Evolutionary conservation across 1,284 basidiomycete genomes (phyloP), one percentile per base, ranked within the genome.

Genomic region (Entoloma clypeatum): DNA sequence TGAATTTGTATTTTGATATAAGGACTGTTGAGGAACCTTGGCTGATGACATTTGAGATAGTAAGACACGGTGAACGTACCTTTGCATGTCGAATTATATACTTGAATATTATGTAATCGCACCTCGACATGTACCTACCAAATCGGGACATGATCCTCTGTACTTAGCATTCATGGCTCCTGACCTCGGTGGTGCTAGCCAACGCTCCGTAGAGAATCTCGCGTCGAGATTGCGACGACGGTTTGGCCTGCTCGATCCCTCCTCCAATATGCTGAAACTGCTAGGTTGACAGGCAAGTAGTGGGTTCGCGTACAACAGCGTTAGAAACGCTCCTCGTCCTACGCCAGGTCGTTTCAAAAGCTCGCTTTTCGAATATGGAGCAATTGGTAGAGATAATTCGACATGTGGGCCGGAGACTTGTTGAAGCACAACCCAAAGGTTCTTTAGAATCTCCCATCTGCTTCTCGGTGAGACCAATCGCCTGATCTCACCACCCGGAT

Each of bases 401-500:
- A 44, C 69, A 72, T 36, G 86, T 92, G 3, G 95, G 95, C 1
- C 72, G 78, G 50, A 76, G 78, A 48, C 65, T 98, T 31, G 83
- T 90, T 17, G 85, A 91, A 27, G 91, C 92, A 9, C 93, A 97
- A 58, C 91, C 92, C 7, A 93, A 94, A 80, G 92, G 93, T 92
- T 50, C 45, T 62, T 40, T 19, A 22, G 22, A 37, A n/a, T n/a
- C n/a, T n/a, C n/a, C n/a, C n/a, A n/a, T 44, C 26, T 34, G 8
- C 22, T 28, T 22, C n/a, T 29, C 27, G 36, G 13, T 33, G 22
- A 18, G 16, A 14, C 36, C 36, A 17, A 40, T 45, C 31, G 30
- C 7, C 13, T 13, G 34, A 39, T 39, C 39, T 40, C 26, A 44
- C 10, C 27, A 26, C 17, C 25, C 14, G 28, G 13, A 43, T 45